Conservation (phyloP, 768 basidiomycete genomes). For the Xerocomus spinulosus region DNA sequence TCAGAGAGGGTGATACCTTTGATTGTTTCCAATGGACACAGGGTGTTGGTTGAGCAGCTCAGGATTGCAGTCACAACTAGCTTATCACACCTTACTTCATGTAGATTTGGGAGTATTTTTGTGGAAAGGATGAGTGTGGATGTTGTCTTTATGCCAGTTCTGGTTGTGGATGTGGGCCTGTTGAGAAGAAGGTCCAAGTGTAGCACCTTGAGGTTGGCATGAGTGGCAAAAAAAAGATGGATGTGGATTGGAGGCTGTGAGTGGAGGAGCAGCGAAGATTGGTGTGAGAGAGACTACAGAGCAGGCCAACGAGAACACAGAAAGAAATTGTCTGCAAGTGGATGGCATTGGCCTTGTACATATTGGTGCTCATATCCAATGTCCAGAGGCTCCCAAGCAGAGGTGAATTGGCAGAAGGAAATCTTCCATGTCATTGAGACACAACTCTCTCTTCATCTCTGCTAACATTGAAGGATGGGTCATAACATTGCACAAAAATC, state of each 20-base stretch:
- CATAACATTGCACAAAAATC: too few relatives aligned
- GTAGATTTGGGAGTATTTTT: conserved; percentile 40
- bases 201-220: conserved; percentile 50
- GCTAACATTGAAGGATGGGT: too few relatives aligned
- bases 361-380: conserved; percentile 27
- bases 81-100: conserved; percentile 43
- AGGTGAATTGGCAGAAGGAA: too few relatives aligned
- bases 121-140: conserved; percentile 31
- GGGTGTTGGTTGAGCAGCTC: conserved; percentile 36
- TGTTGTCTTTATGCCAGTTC: background rate
- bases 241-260: conserved; percentile 36
- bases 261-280: conserved; percentile 48
- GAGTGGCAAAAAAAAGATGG: conserved; percentile 51
- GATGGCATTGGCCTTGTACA: conserved; percentile 32
- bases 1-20: conserved; percentile 51
- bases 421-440: too few relatives aligned
- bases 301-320: conserved; percentile 51
- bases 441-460: too few relatives aligned
- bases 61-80: conserved; percentile 51
- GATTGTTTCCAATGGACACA: conserved; percentile 52
- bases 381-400: conserved; percentile 7
- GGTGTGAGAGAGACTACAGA: conserved; percentile 46
- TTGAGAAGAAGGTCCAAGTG: conserved; percentile 44
- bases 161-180: conserved; percentile 10
- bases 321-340: conserved; percentile 52